Evolutionary conservation across 164 flowering plant genomes (phyloP).

Genomic region (Protea cynaroides): DNA sequence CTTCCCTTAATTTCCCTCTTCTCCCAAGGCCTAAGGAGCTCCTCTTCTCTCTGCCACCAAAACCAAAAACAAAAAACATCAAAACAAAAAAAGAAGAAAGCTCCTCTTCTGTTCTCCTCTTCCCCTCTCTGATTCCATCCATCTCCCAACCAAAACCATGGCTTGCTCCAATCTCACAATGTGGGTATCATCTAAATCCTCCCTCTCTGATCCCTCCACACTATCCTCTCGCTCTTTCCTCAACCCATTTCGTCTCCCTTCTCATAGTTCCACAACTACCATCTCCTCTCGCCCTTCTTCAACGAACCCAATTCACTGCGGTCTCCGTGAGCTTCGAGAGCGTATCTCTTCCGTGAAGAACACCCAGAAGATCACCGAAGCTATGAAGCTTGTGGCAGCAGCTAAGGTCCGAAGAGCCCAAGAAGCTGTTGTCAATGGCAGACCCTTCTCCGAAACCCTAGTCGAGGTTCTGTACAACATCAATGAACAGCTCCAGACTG

Average conservation of each 20-base stretch:
- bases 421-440: conserved; percentile 76
- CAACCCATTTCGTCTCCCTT: conserved; percentile 16
- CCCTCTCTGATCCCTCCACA: conserved; percentile 8
- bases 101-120: not conserved
- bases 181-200: conserved; percentile 25
- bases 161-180: conserved; percentile 19
- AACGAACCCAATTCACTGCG: conserved; percentile 22
- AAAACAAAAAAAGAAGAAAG: not conserved
- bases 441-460: conserved; percentile 75
- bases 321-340: conserved; percentile 40
- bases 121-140: not conserved
- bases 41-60: not conserved
- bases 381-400: conserved; percentile 44
- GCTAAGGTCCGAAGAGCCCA: conserved; percentile 86
- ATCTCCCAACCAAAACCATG: conserved; percentile 14
- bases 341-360: conserved; percentile 47
- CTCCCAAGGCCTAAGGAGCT: too few species aligned
- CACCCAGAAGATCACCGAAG: conserved; percentile 66
- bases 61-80: not conserved
- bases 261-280: not conserved
- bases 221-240: conserved; percentile 19
- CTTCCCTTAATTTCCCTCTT: conserved; percentile 1
- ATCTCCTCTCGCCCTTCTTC: conserved; percentile 3
- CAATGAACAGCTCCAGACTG: conserved; percentile 53
- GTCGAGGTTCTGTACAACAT: conserved; percentile 56